Base-by-base conservation (phyloP, 306 rosid species). In the Canavalia gladiata region DNA sequence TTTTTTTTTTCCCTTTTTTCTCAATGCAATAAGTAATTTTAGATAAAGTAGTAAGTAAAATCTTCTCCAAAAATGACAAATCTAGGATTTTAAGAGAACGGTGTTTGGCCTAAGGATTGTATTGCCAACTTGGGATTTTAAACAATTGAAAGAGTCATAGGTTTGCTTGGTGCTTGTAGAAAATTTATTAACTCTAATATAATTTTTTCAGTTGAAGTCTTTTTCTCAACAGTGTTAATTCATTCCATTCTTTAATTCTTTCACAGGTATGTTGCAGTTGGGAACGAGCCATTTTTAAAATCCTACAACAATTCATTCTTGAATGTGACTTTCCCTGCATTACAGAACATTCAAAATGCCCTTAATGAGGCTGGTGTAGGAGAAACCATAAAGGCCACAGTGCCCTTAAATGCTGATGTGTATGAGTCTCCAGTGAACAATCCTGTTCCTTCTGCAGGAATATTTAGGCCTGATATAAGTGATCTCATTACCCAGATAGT, bases 351-450 rank as follows among this genome's bases (percentile, higher is more conserved):
- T 66, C 99, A 95, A 79, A 93, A 88, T 56, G 98, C 99, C 71
- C 94, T 95, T 4, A 95, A 91, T 30, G 90, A 86, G 4, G 98
- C 91, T 4, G 93, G 91, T 10, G 45, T 86, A 28, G 99, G 97
- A 12, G 97, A 91, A 78, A 2, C 83, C 5, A 75, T 95, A 47
- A 95, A 95, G 83, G 99, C 98, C 30, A 93, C 99, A 0, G 94
- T 95, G 67, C 99, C 99, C 84, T 93, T 90, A 81, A 95, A 95
- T 58, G 99, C 99, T 2, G 99, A 95, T 73, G 93, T 95, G 28
- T 95, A 95, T 45, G 82, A 79, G 77, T 95, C 97, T 33, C 98
- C 99, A 1, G 52, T 0, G 6, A 31, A 65, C 78, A 93, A 86
- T 37, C 84, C 89, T 2, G 87, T 85, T 69, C 99, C 99, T 6